Conservation (phyloP, 1,139 yeast genomes). For the Geotrichum restrictum region DNA sequence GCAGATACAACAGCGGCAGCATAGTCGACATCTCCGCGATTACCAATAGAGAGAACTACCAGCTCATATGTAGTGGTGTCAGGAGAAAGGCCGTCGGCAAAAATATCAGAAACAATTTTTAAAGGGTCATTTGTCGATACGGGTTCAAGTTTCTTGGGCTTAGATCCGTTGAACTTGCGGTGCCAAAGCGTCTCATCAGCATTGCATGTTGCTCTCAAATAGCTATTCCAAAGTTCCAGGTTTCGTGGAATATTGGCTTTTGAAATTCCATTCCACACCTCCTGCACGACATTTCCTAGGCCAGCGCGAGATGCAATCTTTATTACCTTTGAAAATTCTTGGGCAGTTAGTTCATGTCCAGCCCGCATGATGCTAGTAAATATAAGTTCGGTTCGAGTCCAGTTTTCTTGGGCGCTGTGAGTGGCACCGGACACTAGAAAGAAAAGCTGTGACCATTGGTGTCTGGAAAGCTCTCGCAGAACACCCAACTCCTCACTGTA, state of each 20-base stretch:
- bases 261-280: conserved; percentile 31
- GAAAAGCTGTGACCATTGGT: conserved; percentile 18
- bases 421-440: conserved; percentile 1
- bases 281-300: conserved; percentile 27
- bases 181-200: conserved; percentile 36
- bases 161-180: conserved; percentile 20
- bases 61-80: conserved; percentile 36
- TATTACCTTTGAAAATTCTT: conserved; percentile 32
- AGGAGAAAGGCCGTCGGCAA: conserved; percentile 31
- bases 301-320: conserved; percentile 32
- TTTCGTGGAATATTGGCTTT: conserved; percentile 23
- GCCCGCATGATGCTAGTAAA: conserved; percentile 24
- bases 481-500: conserved; percentile 8
- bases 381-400: conserved; percentile 12
- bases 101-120: conserved; percentile 32
- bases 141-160: conserved; percentile 22
- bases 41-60: conserved; percentile 33
- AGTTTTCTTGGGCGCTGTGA: neutral
- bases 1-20: conserved; percentile 28
- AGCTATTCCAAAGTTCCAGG: conserved; percentile 37
- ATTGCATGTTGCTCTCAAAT: conserved; percentile 36
- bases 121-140: conserved; percentile 28
- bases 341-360: conserved; percentile 27
- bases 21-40: conserved; percentile 28
- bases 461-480: conserved; percentile 14